Evolutionary conservation across 176 grass and related monocot genomes (phyloP).

Genomic region (Eragrostis curvula): DNA sequence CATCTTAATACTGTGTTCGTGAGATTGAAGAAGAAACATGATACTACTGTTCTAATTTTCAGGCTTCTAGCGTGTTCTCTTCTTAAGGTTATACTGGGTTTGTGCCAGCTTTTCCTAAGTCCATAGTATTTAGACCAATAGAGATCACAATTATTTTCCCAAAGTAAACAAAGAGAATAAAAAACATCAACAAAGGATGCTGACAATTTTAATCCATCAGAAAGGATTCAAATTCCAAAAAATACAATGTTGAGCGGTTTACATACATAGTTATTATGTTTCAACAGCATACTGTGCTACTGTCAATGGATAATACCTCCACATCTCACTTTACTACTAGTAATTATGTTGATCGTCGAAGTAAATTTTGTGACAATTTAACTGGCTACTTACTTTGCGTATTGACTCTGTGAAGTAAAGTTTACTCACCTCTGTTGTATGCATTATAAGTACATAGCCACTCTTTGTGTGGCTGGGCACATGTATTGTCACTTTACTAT

Average conservation of each 20-base stretch:
- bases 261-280: slow-evolving; percentile 8
- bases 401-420: slow-evolving; percentile 30
- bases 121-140: not conserved
- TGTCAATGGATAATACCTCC: slow-evolving; percentile 6
- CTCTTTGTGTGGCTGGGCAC: not conserved
- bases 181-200: not conserved
- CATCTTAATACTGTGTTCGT: not conserved
- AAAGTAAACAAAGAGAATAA: not conserved
- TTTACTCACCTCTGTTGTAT: not conserved
- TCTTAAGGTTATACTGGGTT: not conserved
- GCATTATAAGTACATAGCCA: not conserved
- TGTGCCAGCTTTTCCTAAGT: not conserved
- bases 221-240: not conserved
- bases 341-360: not conserved
- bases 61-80: not conserved
- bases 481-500: not conserved
- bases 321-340: slow-evolving; percentile 7
- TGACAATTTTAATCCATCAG: not conserved
- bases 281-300: not conserved
- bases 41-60: not conserved
- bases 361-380: slow-evolving; percentile 5
- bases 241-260: slow-evolving; percentile 12
- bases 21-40: not conserved
- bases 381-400: not conserved
- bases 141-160: not conserved